phyloP scores from a whole-genome alignment of 192 early-diverging fungal genomes.

The Radiomyces spectabilis region DNA sequence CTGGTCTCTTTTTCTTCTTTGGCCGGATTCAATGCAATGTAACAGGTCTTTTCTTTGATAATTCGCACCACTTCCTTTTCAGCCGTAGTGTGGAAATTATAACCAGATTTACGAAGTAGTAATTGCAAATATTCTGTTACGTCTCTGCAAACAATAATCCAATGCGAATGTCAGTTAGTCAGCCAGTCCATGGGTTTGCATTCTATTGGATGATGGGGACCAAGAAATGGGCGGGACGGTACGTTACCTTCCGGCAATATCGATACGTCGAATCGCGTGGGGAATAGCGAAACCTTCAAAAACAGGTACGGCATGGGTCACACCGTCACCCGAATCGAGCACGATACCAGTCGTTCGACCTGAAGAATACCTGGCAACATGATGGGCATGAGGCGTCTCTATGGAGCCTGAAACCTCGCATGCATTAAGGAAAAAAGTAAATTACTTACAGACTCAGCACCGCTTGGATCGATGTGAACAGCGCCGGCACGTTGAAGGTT shows the following conservation, averaged over 20 bases:
- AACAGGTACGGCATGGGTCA: constrained; percentile 91
- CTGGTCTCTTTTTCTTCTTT: constrained; percentile 91
- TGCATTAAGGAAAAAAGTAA: not conserved
- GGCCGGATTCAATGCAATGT: constrained; percentile 78
- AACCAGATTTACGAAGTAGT: constrained; percentile 86
- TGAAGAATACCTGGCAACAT: constrained; percentile 93
- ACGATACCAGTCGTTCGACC: constrained; percentile 97
- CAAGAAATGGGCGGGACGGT: not conserved
- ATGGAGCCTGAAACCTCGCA: not conserved
- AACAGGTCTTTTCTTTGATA: constrained; percentile 96
- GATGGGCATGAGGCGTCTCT: too few species aligned
- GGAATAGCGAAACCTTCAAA: constrained; percentile 96
- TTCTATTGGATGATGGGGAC: too few species aligned
- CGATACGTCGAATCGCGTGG: constrained; percentile 88
- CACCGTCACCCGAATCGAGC: constrained; percentile 93
- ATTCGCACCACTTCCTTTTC: constrained; percentile 93
- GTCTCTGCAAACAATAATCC: constrained; percentile 50
- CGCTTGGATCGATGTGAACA: constrained; percentile 96
- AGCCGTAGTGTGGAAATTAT: constrained; percentile 83
- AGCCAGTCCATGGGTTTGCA: too few species aligned
- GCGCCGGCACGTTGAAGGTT: constrained; percentile 97
- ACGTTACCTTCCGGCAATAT: constrained; percentile 74
- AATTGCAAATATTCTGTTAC: constrained; percentile 89
- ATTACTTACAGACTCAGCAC: constrained; percentile 83
- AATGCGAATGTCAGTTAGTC: too few species aligned